Evolutionary conservation across 2,329 filamentous ascomycete genomes (phyloP).

Genomic region (Colletotrichum orchidophilum): DNA sequence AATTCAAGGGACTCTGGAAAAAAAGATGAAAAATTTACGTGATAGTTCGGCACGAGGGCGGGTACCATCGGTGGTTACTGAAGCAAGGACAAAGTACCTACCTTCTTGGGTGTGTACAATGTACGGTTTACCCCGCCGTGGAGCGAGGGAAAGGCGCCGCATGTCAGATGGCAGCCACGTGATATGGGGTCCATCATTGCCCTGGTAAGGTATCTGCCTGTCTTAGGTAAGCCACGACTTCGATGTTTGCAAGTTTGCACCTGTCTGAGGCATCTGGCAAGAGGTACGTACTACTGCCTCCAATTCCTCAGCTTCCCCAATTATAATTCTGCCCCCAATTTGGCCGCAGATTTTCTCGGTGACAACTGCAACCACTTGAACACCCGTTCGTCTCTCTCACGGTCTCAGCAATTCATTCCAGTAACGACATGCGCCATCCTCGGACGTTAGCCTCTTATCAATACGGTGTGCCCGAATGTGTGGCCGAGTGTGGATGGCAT

Average conservation of each 20-base stretch:
- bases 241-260: neutral
- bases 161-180: constrained; percentile 8
- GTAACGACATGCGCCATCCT: neutral
- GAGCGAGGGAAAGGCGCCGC: neutral
- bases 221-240: neutral
- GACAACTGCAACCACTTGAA: neutral
- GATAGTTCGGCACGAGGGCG: constrained; percentile 5
- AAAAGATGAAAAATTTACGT: constrained; percentile 26
- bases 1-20: constrained; percentile 25
- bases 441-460: constrained; percentile 18
- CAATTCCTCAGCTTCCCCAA: neutral
- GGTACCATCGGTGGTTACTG: constrained; percentile 22
- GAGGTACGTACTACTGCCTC: neutral
- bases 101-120: no score
- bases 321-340: neutral
- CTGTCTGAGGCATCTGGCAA: no score
- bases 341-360: neutral
- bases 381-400: neutral
- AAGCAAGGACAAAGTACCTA: no score
- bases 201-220: neutral
- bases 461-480: constrained; percentile 16
- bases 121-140: neutral
- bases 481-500: constrained; percentile 27
- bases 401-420: neutral
- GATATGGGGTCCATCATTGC: neutral